Base-by-base conservation (phyloP, 2,329 filamentous ascomycete genomes). In the Penicillium sp. region DNA sequence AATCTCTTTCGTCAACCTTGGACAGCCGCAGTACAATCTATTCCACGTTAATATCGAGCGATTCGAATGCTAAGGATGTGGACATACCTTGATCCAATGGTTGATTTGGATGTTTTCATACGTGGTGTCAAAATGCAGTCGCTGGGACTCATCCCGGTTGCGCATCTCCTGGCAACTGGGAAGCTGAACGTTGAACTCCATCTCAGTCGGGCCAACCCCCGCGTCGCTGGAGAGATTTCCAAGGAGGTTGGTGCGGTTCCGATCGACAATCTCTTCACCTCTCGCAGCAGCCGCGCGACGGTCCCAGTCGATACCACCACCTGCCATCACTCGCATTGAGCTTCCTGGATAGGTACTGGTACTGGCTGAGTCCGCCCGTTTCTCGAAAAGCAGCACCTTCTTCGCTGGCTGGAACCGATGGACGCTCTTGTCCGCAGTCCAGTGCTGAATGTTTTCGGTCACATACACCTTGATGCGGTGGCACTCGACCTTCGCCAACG, bases 91-190 rank as follows among this genome's bases (percentile, higher is more conserved):
- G 68, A 96, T 95, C 89, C 89, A 95, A 66, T 96, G 90, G 65
- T 88, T 88, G 47, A 96, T 89, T 61, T 93, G 88, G 45, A 95
- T 91, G 55, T 94, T 94, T 63, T 88, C 86, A 76, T 91, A 95
- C 50, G 88, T 95, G 48, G 88, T 95, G 64, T 95, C 89, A 46
- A 91, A 91, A 65, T 95, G 85, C 52, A 96, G 72, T 52, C 81
- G 79, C 51, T 80, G 77, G 22, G 68, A 63, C 54, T 77, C 76
- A 62, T 90, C 84, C 60, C 84, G 85, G 21, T 85, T 81, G 58
- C 73, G 78, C 84, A 94, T 90, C 63, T 84, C 84, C 59, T 87
- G 82, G 64, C 90, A 96, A 32, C 87, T 95, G 10, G 90, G 90
- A 43, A 96, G 77, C 70, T 95, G 88, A 9, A 95, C 88, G 54